phyloP scores from a whole-genome alignment of 2,329 filamentous ascomycete species.

The Fusarium robinianum region DNA sequence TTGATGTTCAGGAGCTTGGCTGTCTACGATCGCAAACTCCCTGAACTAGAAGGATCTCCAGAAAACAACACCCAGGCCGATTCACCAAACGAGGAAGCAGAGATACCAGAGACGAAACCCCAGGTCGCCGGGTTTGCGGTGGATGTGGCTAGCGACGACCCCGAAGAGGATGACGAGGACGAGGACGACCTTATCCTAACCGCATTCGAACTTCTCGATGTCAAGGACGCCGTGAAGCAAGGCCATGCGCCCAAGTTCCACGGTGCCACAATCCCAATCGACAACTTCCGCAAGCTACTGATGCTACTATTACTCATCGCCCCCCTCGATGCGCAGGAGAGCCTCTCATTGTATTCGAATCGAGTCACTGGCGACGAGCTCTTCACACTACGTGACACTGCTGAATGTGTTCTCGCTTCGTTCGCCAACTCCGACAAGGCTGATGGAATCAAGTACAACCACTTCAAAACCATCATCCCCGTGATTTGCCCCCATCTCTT shows the following conservation, averaged over 20 bases:
- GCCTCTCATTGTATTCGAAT: slow-evolving; percentile 62
- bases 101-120: slow-evolving; percentile 9
- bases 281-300: slow-evolving; percentile 72
- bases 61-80: slow-evolving; percentile 1
- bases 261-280: slow-evolving; percentile 71
- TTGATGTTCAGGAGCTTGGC: slow-evolving; percentile 73
- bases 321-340: slow-evolving; percentile 67
- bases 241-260: slow-evolving; percentile 56
- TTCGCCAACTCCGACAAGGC: slow-evolving; percentile 68
- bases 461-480: slow-evolving; percentile 64
- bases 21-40: slow-evolving; percentile 67
- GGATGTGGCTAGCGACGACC: slow-evolving; percentile 51
- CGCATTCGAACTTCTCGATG: slow-evolving; percentile 69
- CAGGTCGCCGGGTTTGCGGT: slow-evolving; percentile 50
- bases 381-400: slow-evolving; percentile 61
- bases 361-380: slow-evolving; percentile 61
- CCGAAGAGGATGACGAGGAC: slow-evolving; percentile 53
- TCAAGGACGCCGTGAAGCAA: slow-evolving; percentile 62
- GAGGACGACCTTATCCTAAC: slow-evolving; percentile 69
- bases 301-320: slow-evolving; percentile 71
- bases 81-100: slow-evolving; percentile 14
- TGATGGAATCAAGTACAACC: slow-evolving; percentile 64
- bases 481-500: slow-evolving; percentile 69
- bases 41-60: slow-evolving; percentile 27
- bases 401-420: slow-evolving; percentile 66